Base-by-base conservation (phyloP, 2,329 filamentous ascomycete species). In the Aphanocladium album region DNA sequence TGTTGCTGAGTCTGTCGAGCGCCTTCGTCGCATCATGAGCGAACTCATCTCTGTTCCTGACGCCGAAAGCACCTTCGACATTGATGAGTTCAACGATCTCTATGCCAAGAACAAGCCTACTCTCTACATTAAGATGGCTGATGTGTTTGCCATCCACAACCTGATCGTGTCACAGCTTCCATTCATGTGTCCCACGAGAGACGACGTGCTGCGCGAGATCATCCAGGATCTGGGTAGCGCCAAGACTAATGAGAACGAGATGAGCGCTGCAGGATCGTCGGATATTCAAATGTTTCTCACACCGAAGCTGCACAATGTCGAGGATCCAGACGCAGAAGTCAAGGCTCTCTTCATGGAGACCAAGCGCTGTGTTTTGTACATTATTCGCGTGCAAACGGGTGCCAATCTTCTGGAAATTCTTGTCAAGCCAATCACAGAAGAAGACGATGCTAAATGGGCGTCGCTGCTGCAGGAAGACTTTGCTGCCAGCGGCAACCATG, bases 291-390 rank as follows among this genome's bases (percentile, higher is more conserved):
- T 97, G 79, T 96, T 91, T 62, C 79, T 97, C 47, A 95, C 89
- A 49, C 91, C 93, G 41, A 96, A 95, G 74, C 84, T 96, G 57
- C 91, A 96, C 70, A 90, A 96, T 68, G 80, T 92, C 63, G 90
- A 96, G 68, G 95, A 99, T 71, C 93, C 95, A 4, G 93, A 98
- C 70, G 91, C 93, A 4, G 90, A 95, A 62, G 82, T 95, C 64
- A 97, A 98, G 76, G 83, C 92, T 1, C 82, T 99, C 3, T 97
- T 97, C 73, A 98, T 97, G 87, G 95, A 98, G 76, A 98, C 95
- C 2, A 99, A 99, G 78, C 88, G 95, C 68, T 96, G 95, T 71
- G 89, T 98, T 45, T 80, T 99, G 64, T 99, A 98, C 76, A 98
- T 99, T 72, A 98, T 99, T 71, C 89, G 95, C 62, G 89, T 99